These are phyloP conservation scores for Melastoma candidum DNA, from an alignment of 441 rosid genomes.

Conservation along the genomic window DNA sequence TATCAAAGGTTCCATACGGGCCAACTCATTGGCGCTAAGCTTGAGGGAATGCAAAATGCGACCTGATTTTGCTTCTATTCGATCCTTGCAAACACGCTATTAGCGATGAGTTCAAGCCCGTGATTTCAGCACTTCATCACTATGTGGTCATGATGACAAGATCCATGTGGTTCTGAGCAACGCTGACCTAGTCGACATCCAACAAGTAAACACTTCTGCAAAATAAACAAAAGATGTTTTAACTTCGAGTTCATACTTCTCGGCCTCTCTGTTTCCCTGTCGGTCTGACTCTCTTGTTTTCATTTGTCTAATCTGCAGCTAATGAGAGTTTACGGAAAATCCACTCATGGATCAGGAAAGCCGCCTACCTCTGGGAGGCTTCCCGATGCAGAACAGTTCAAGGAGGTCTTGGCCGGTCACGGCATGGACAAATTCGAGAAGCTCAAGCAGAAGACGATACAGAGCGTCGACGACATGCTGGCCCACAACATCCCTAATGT, in stretches of 20 bases:
- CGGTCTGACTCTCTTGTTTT: constrained; percentile 1
- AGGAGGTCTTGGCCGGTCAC: constrained; percentile 66
- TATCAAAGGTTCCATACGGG: no score
- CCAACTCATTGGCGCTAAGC: no score
- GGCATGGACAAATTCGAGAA: constrained; percentile 80
- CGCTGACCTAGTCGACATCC: constrained; percentile 92
- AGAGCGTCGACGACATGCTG: constrained; percentile 83
- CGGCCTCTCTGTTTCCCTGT: background rate
- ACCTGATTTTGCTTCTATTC: constrained; percentile 86
- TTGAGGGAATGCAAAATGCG: constrained; percentile 71
- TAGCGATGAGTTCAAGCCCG: constrained; percentile 96
- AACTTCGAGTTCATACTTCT: background rate
- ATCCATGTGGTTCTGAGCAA: constrained; percentile 92
- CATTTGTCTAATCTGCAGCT: constrained; percentile 32
- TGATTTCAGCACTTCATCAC: constrained; percentile 44
- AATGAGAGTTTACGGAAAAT: constrained; percentile 88
- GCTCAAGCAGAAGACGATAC: constrained; percentile 83
- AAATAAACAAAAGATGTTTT: background rate
- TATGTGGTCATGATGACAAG: constrained; percentile 95
- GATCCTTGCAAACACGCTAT: constrained; percentile 95
- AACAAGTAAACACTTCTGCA: constrained; percentile 43
- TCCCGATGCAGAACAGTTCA: constrained; percentile 78
- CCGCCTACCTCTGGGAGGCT: constrained; percentile 85
- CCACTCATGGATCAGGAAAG: constrained; percentile 56
- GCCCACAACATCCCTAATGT: constrained; percentile 50